These are phyloP conservation scores for Fraxinus baroniana DNA, from an alignment of 305 asterid genomes.

Conservation along the genomic window DNA sequence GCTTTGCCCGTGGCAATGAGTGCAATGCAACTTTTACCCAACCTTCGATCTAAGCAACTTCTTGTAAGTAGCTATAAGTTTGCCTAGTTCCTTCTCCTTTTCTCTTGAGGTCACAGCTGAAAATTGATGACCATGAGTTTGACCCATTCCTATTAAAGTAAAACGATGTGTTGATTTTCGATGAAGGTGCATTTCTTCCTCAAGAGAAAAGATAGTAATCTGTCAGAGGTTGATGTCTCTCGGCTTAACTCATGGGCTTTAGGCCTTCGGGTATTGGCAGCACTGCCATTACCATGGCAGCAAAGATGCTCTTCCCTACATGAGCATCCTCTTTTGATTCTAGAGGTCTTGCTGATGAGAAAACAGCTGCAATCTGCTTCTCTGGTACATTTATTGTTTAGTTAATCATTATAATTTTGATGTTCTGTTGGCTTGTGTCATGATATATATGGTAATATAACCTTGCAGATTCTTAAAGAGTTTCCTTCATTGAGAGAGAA, in stretches of 20 bases:
- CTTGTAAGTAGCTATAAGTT: conserved; percentile 58
- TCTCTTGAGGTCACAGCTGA: conserved; percentile 24
- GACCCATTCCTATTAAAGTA: conserved; percentile 25
- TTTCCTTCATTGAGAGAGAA: conserved; percentile 88
- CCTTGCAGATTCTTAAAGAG: conserved; percentile 79
- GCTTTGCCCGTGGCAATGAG: conserved; percentile 98
- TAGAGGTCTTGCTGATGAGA: conserved; percentile 96
- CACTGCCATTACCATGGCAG: conserved; percentile 97
- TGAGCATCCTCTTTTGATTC: conserved; percentile 93
- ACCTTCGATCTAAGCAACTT: conserved; percentile 95
- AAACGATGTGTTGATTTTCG: conserved; percentile 30
- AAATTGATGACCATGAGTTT: conserved; percentile 19
- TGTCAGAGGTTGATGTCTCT: conserved; percentile 82
- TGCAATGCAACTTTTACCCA: conserved; percentile 98
- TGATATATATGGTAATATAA: conserved; percentile 29
- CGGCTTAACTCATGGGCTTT: conserved; percentile 96
- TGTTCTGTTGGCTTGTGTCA: conserved; percentile 18
- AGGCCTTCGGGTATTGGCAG: conserved; percentile 96
- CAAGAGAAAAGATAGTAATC: conserved; percentile 87
- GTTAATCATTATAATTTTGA: conserved; percentile 17
- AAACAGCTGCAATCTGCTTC: conserved; percentile 98
- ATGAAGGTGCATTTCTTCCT: conserved; percentile 95
- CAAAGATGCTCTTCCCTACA: conserved; percentile 96
- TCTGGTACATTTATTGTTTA: conserved; percentile 52
- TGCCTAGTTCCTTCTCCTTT: conserved; percentile 19